A percentile compares a stretch with the other conserved stretches of the same genome.
These are phyloP conservation scores for Rostrohypoxylon terebratum DNA, from an alignment of 495 filamentous ascomycete species.

Conservation along the genomic window DNA sequence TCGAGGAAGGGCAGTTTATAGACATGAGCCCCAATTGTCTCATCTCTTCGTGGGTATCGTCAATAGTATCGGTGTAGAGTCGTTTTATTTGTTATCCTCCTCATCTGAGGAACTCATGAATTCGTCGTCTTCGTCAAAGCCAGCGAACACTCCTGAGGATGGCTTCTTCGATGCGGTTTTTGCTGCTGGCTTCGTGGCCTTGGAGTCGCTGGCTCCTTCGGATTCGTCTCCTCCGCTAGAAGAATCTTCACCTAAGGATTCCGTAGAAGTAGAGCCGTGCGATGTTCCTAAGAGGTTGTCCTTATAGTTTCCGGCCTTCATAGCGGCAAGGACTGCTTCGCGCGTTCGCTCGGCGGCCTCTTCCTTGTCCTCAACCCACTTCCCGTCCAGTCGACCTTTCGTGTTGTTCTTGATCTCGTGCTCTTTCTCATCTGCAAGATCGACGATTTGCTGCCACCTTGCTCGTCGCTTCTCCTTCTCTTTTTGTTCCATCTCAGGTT, in stretches of 20 bases:
- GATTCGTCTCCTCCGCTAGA: slow-evolving; percentile 54
- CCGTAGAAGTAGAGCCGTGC: slow-evolving; percentile 60
- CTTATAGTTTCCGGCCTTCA: slow-evolving; percentile 73
- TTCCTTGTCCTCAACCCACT: slow-evolving; percentile 94
- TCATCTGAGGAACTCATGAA: slow-evolving; percentile 85
- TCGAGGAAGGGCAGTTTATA: background rate
- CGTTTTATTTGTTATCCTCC: slow-evolving; percentile 32
- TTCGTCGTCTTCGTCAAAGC: slow-evolving; percentile 92
- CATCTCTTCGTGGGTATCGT: slow-evolving; percentile 26
- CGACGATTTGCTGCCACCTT: slow-evolving; percentile 87
- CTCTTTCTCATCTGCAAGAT: slow-evolving; percentile 80
- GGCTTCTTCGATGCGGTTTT: slow-evolving; percentile 58
- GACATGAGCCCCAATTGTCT: background rate
- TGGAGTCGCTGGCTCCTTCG: slow-evolving; percentile 52
- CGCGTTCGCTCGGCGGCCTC: slow-evolving; percentile 83
- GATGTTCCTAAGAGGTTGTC: slow-evolving; percentile 62
- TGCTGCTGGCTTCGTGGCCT: slow-evolving; percentile 51
- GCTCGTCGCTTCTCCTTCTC: slow-evolving; percentile 85
- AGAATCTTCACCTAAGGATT: slow-evolving; percentile 51
- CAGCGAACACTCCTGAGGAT: slow-evolving; percentile 71
- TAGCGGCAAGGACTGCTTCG: slow-evolving; percentile 81
- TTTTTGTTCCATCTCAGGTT: slow-evolving; percentile 94
- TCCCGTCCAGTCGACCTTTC: slow-evolving; percentile 80
- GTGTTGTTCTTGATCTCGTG: slow-evolving; percentile 79
- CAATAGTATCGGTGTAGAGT: background rate